Evolutionary conservation across 2,329 filamentous ascomycete genomes (phyloP).

Genomic region (Podosphaera fusca): DNA sequence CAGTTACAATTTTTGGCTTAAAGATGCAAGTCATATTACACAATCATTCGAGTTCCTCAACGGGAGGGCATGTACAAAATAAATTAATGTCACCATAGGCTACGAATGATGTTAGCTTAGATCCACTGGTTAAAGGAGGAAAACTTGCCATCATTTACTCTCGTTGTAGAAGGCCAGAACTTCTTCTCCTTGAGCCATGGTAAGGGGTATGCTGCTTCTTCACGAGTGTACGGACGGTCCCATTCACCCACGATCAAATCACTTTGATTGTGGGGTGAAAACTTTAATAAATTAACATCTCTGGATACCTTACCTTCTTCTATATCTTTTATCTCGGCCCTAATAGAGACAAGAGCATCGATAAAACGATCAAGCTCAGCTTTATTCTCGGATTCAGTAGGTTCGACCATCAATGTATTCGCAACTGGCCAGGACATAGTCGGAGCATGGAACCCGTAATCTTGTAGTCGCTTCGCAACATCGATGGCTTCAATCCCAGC

Average conservation of each 20-base stretch:
- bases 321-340: conserved; percentile 60
- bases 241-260: conserved; percentile 59
- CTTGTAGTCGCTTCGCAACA: conserved; percentile 86
- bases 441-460: conserved; percentile 91
- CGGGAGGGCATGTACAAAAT: conserved; percentile 82
- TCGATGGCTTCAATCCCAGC: conserved; percentile 79
- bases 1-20: background rate
- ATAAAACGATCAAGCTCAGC: conserved; percentile 86
- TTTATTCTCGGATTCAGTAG: conserved; percentile 81
- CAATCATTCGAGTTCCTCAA: conserved; percentile 24
- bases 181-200: conserved; percentile 79
- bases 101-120: conserved; percentile 17
- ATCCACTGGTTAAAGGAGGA: background rate
- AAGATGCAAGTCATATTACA: background rate
- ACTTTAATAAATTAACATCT: conserved; percentile 68
- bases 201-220: conserved; percentile 71
- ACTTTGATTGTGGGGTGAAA: conserved; percentile 63
- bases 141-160: conserved; percentile 62
- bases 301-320: conserved; percentile 57
- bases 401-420: conserved; percentile 95
- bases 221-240: conserved; percentile 59
- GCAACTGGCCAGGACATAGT: conserved; percentile 94
- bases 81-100: conserved; percentile 80
- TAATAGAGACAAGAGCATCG: conserved; percentile 69
- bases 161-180: conserved; percentile 79